Conservation (phyloP, 2,329 filamentous ascomycete genomes). For the Passalora sequoiae region DNA sequence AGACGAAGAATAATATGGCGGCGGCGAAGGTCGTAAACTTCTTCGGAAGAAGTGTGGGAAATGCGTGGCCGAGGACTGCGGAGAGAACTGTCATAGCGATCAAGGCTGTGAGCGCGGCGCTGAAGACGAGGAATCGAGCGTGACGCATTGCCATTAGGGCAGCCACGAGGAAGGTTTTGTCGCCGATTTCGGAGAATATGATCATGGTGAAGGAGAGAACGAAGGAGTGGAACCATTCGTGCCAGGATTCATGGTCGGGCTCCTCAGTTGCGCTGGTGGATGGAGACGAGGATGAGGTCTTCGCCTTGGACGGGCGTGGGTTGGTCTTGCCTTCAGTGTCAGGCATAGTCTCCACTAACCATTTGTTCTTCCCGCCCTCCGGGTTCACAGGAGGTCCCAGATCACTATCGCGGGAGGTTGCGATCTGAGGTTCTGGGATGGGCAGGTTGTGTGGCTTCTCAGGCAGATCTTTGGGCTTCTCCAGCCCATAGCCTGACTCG, state of each 20-base stretch:
- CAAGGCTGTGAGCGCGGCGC: constrained; percentile 85
- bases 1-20: constrained; percentile 78
- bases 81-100: constrained; percentile 91
- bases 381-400: constrained; percentile 24
- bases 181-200: constrained; percentile 89
- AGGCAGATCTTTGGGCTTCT: constrained; percentile 59
- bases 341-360: constrained; percentile 37
- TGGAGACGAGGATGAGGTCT: constrained; percentile 25
- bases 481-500: constrained; percentile 34
- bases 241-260: constrained; percentile 24
- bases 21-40: constrained; percentile 85
- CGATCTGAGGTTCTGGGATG: constrained; percentile 55
- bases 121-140: constrained; percentile 85
- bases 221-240: constrained; percentile 67
- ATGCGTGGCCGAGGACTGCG: constrained; percentile 83
- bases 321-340: constrained; percentile 34
- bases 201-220: constrained; percentile 95
- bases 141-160: constrained; percentile 99
- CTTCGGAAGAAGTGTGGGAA: constrained; percentile 84
- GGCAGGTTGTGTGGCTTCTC: constrained; percentile 70
- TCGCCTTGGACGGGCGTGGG: constrained; percentile 29
- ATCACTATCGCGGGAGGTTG: constrained; percentile 22
- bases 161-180: constrained; percentile 97
- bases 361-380: constrained; percentile 19
- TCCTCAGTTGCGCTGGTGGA: constrained; percentile 8